Evolutionary conservation across 2,329 filamentous ascomycete genomes (phyloP), one percentile per base, ranked within the genome.

Genomic region (Colletotrichum sp.): DNA sequence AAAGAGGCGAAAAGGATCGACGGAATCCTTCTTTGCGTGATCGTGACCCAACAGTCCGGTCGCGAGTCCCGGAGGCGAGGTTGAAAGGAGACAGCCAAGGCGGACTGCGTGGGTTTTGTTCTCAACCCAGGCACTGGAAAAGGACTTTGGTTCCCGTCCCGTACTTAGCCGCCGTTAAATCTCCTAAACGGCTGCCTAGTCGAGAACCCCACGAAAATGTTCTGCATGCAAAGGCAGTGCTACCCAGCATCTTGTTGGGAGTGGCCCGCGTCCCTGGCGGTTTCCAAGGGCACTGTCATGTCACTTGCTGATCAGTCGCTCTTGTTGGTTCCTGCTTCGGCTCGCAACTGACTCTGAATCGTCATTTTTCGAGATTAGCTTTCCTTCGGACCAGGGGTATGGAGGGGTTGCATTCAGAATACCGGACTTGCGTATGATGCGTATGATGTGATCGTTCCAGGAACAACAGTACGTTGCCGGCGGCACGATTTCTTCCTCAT

Each of bases 1-100:
- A 30, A 43, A 32, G 39, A n/a, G 52, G n/a, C 9, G 66, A 43
- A 43, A 26, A 48, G 55, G 55, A 28, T 52, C 67, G 67, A 69
- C 26, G 57, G n/a, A 48, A 71, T 39, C 52, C 59, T 60, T 61
- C 28, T 39, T 34, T 36, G 73, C 59, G 60, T 21, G 43, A 72
- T 68, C 66, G 43, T 66, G 73, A 67, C 64, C 73, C 73, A 59
- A 59, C 26, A 65, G 64, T 36, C 69, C 43, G 69, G 73, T 67
- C 21, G 30, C 36, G 26, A 63, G 73, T 30, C 57, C 63, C 43
- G 26, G 59, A 63, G 34, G n/a, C 55, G 32, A 67, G 26, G 69
- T 59, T 63, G 64, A 63, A 68, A 30, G 73, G 73, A 59, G 48
- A 32, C 70, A 55, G 70, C 57, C 66, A 73, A 68, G 63, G 70